These are phyloP conservation scores for Paecilomyces niveus DNA, from an alignment of 2,329 filamentous ascomycete species.

Conservation along the genomic window DNA sequence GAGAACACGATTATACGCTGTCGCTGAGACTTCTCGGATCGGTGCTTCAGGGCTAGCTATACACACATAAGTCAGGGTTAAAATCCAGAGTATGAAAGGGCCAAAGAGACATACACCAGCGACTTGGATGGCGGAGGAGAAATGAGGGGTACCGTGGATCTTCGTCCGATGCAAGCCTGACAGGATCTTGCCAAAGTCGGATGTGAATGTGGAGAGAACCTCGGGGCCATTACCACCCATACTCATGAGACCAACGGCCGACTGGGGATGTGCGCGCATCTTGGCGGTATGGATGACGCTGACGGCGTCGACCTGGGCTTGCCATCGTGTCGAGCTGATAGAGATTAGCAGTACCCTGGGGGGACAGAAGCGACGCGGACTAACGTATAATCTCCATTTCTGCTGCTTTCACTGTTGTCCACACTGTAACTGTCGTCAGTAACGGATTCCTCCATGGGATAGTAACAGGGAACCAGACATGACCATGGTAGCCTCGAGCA, in stretches of 20 bases:
- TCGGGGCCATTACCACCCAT: slow-evolving; percentile 98
- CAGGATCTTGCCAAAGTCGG: slow-evolving; percentile 91
- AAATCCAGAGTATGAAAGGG: background rate
- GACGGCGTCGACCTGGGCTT: slow-evolving; percentile 91
- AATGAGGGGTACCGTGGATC: slow-evolving; percentile 80
- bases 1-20: slow-evolving; percentile 96
- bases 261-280: slow-evolving; percentile 91
- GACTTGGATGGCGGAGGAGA: slow-evolving; percentile 91
- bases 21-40: slow-evolving; percentile 93
- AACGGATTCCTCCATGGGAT: slow-evolving; percentile 3
- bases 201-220: slow-evolving; percentile 91
- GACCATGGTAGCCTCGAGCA: slow-evolving; percentile 98
- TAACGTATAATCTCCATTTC: slow-evolving; percentile 83
- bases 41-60: slow-evolving; percentile 91
- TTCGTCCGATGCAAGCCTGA: slow-evolving; percentile 89
- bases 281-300: slow-evolving; percentile 94
- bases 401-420: slow-evolving; percentile 97
- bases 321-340: slow-evolving; percentile 82
- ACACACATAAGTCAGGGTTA: slow-evolving; percentile 6
- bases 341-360: slow-evolving; percentile 10
- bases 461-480: slow-evolving; percentile 43
- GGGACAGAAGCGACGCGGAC: slow-evolving; percentile 10
- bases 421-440: slow-evolving; percentile 48
- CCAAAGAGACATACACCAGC: slow-evolving; percentile 63
- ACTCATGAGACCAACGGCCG: slow-evolving; percentile 94